phyloP scores from a whole-genome alignment of 768 basidiomycete species.

The Kwoniella newhampshirensis region DNA sequence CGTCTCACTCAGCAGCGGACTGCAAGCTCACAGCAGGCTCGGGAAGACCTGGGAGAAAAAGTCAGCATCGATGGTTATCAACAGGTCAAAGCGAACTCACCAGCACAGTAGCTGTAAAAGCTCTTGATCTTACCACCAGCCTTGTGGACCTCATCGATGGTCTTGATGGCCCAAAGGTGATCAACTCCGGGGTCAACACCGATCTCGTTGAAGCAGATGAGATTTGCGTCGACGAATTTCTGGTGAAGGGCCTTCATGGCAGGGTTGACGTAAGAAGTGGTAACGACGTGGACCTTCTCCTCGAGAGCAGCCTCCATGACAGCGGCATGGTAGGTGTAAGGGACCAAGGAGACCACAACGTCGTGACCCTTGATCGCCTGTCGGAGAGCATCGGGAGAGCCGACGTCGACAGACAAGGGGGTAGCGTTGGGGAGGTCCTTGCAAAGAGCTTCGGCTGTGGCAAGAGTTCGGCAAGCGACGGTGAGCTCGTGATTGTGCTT shows the following conservation, averaged over 20 bases:
- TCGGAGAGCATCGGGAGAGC: conserved; percentile 68
- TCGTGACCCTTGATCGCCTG: conserved; percentile 79
- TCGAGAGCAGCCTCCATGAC: conserved; percentile 92
- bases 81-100: conserved; percentile 45
- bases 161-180: conserved; percentile 50
- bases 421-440: conserved; percentile 68
- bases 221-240: conserved; percentile 78
- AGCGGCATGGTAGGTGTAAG: conserved; percentile 82
- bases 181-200: conserved; percentile 64
- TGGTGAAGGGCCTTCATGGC: conserved; percentile 84
- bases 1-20: no score
- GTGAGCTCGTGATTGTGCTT: conserved; percentile 74
- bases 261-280: conserved; percentile 90
- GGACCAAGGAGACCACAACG: conserved; percentile 93
- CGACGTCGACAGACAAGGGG: conserved; percentile 78
- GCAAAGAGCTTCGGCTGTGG: conserved; percentile 68
- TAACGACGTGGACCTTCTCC: conserved; percentile 87
- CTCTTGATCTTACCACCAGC: conserved; percentile 74
- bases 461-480: conserved; percentile 85
- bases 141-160: conserved; percentile 80
- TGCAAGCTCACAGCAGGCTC: conserved; percentile 55
- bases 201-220: conserved; percentile 95
- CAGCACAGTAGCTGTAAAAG: conserved; percentile 94
- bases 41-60: conserved; percentile 59
- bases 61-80: background rate